Evolutionary conservation across 225 moss, liverwort and hornwort species (phyloP).

Genomic region (Lunularia cruciata): DNA sequence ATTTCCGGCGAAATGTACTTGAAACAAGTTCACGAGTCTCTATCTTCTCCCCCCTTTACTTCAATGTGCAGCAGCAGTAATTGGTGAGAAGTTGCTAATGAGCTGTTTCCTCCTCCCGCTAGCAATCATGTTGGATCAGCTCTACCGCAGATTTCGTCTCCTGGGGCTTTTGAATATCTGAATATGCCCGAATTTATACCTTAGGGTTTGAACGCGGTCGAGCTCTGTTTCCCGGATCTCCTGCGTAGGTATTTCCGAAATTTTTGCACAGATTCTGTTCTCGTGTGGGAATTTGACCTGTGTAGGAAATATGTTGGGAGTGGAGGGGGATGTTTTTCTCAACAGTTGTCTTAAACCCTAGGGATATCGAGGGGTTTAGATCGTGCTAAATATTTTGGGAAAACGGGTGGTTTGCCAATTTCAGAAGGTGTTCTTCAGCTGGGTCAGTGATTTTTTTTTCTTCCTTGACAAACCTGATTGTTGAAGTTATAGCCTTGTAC

Average conservation of each 20-base stretch:
- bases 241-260: neutral
- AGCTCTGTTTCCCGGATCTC: neutral
- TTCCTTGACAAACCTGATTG: neutral
- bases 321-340: no score
- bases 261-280: no score
- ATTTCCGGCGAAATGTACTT: neutral
- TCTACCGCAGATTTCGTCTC: no score
- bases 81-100: neutral
- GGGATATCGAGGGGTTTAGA: neutral
- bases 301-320: neutral
- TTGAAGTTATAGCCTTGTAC: neutral
- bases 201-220: neutral
- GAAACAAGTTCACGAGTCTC: neutral
- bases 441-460: neutral
- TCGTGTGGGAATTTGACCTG: no score
- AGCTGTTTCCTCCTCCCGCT: neutral
- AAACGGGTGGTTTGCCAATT: neutral
- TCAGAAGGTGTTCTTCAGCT: neutral
- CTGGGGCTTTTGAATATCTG: no score
- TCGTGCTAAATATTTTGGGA: neutral
- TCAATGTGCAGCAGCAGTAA: neutral
- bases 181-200: neutral
- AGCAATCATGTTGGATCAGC: no score
- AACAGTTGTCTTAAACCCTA: slow-evolving; percentile 1
- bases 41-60: no score